phyloP scores from a whole-genome alignment of 2,329 filamentous ascomycete species.

The Cadophora malorum region DNA sequence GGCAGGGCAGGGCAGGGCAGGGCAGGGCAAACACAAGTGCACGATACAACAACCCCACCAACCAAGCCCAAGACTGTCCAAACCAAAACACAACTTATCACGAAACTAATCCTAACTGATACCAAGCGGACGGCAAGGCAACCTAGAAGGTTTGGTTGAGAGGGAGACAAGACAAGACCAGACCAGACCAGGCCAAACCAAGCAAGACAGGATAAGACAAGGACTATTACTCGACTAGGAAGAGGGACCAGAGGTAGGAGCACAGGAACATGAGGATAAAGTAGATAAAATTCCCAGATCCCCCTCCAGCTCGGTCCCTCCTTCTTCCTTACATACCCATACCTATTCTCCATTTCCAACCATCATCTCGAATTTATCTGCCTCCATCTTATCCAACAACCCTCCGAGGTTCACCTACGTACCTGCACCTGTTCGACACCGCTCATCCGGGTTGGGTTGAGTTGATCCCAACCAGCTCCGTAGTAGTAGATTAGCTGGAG shows the following conservation, averaged over 20 bases:
- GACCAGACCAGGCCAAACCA: background rate
- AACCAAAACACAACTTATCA: slow-evolving; percentile 16
- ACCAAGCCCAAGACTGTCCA: background rate
- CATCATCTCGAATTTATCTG: background rate
- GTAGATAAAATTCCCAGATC: slow-evolving; percentile 14
- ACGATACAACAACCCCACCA: slow-evolving; percentile 10
- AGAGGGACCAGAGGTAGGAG: slow-evolving; percentile 15
- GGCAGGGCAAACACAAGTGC: background rate
- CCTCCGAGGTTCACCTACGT: background rate
- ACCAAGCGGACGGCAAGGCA: background rate
- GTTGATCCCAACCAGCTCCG: background rate
- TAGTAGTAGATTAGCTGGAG: slow-evolving; percentile 22
- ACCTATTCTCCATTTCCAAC: background rate
- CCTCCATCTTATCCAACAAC: slow-evolving; percentile 6
- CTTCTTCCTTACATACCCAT: slow-evolving; percentile 1
- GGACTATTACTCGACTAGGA: background rate
- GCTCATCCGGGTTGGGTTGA: background rate
- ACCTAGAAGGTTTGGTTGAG: background rate
- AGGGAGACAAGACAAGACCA: background rate
- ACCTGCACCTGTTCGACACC: slow-evolving; percentile 6
- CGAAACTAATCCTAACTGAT: slow-evolving; percentile 16
- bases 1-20: background rate
- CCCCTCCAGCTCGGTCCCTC: slow-evolving; percentile 10
- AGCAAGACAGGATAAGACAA: background rate
- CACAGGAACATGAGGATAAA: background rate